phyloP scores from a whole-genome alignment of 257 asterid species.

The Solanum lycopersicoides region DNA sequence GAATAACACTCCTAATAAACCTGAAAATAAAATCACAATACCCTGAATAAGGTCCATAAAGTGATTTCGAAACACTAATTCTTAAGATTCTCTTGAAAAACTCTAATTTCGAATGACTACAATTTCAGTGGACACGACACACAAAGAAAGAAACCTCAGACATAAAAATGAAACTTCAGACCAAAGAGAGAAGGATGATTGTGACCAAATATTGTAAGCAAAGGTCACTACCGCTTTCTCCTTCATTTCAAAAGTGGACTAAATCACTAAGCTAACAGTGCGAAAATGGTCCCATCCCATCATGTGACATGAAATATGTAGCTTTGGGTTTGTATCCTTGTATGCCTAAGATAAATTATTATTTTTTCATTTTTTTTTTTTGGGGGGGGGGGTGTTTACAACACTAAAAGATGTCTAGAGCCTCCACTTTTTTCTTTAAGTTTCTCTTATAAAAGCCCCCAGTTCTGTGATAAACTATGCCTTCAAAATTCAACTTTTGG shows the following conservation, averaged over 20 bases:
- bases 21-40: not conserved
- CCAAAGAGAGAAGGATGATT: not conserved
- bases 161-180: not conserved
- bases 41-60: not conserved
- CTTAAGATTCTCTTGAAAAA: not conserved
- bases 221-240: not conserved
- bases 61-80: not conserved
- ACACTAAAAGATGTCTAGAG: not conserved
- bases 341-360: not conserved
- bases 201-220: not conserved
- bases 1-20: not conserved
- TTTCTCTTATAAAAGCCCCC: not conserved
- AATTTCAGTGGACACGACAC: not conserved
- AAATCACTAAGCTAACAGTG: not conserved
- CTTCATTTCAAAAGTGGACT: not conserved
- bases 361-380: no score
- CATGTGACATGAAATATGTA: not conserved
- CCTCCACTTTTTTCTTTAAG: not conserved
- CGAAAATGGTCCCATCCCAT: not conserved
- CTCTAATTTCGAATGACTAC: not conserved
- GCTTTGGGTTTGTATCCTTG: not conserved
- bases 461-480: not conserved
- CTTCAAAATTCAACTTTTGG: not conserved
- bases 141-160: not conserved
- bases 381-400: not conserved